Conservation (phyloP, 2,329 filamentous ascomycete genomes). For the Elsinoe perseae region DNA sequence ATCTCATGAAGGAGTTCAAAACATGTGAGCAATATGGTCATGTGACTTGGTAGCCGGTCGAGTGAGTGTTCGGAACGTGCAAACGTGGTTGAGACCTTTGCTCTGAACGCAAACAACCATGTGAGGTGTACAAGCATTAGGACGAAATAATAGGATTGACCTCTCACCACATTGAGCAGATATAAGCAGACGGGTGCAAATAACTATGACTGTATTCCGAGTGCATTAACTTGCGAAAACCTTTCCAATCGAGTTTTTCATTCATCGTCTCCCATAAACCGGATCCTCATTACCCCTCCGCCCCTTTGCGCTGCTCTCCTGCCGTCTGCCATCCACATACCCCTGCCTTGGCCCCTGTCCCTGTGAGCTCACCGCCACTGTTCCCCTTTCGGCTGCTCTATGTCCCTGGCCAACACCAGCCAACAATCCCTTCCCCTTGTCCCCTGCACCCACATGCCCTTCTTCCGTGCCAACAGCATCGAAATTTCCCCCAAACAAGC, state of each 20-base stretch:
- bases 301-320: slow-evolving; percentile 20
- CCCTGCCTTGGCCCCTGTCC: slow-evolving; percentile 2
- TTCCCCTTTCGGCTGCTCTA: slow-evolving; percentile 3
- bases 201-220: too few species aligned
- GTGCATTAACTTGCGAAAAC: neutral
- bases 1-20: neutral
- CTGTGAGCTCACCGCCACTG: neutral
- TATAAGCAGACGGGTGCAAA: too few species aligned
- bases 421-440: slow-evolving; percentile 32
- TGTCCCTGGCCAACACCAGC: slow-evolving; percentile 22
- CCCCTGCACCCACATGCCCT: slow-evolving; percentile 34
- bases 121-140: too few species aligned
- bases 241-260: slow-evolving; percentile 2
- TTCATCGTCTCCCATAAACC: slow-evolving; percentile 32
- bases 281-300: slow-evolving; percentile 27
- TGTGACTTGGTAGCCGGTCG: neutral
- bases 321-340: slow-evolving; percentile 15
- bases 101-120: too few species aligned
- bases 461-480: slow-evolving; percentile 33
- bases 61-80: neutral
- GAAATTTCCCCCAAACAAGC: slow-evolving; percentile 70
- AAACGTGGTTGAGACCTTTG: too few species aligned
- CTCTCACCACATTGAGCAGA: neutral
- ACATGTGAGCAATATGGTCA: neutral
- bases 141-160: too few species aligned